phyloP scores from a whole-genome alignment of 2,329 filamentous ascomycete species.

The Diaporthe longicolla region DNA sequence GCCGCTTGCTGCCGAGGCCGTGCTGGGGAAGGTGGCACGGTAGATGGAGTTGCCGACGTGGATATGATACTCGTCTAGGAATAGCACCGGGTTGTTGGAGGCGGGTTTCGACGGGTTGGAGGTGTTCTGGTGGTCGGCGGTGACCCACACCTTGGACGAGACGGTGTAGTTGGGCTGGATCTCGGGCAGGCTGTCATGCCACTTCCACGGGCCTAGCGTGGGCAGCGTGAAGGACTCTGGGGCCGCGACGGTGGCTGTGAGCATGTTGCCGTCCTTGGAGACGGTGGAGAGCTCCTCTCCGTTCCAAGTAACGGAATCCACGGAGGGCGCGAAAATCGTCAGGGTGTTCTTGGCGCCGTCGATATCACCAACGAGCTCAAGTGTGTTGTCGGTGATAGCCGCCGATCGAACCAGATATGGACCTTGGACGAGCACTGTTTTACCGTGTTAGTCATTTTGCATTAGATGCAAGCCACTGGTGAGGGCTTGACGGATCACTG shows the following conservation, averaged over 20 bases:
- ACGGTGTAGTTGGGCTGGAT: constrained; percentile 59
- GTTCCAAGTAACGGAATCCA: constrained; percentile 66
- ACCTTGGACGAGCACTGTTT: constrained; percentile 63
- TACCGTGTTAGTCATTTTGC: not conserved
- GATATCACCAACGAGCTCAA: constrained; percentile 62
- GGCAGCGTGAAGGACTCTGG: constrained; percentile 55
- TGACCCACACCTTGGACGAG: constrained; percentile 58
- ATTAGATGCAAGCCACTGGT: too few species aligned
- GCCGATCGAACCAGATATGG: constrained; percentile 66
- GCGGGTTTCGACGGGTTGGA: constrained; percentile 63
- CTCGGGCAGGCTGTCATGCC: constrained; percentile 64
- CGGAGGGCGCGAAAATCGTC: constrained; percentile 62
- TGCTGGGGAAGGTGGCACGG: constrained; percentile 63
- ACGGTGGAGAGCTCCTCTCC: constrained; percentile 54
- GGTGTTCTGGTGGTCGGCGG: constrained; percentile 64
- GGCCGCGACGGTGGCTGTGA: constrained; percentile 49
- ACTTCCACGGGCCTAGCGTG: constrained; percentile 60
- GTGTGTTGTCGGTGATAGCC: constrained; percentile 50
- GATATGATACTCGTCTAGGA: constrained; percentile 70
- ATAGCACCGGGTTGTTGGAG: constrained; percentile 67
- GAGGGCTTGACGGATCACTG: not conserved
- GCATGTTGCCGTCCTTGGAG: constrained; percentile 48
- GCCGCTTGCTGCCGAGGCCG: constrained; percentile 54
- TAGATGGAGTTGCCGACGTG: constrained; percentile 69
- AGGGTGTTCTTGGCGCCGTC: constrained; percentile 56